Base-by-base conservation (phyloP, 2,329 filamentous ascomycete genomes). In the Colletotrichum lindemuthianum region DNA sequence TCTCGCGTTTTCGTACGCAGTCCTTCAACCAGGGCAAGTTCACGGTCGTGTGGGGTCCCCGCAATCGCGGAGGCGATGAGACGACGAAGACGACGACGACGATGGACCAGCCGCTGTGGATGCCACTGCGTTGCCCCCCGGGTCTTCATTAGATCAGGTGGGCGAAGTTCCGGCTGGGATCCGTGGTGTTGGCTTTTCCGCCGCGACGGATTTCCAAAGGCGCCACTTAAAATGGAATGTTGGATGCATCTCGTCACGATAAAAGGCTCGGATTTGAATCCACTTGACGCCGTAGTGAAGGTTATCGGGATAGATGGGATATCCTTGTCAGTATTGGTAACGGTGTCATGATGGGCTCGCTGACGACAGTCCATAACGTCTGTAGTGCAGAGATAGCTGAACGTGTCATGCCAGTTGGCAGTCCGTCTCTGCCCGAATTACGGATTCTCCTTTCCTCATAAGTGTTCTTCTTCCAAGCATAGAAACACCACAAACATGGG, bases 151-250 rank as follows among this genome's bases (percentile, higher is more conserved):
- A 45, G 10, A 16, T 10, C 1, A n/a, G 41, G n/a, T 10, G 43
- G 15, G 24, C 43, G 8, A 45, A 16, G 24, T 40, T 40, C 37
- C 9, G 37, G 37, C 37, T 40, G 9, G 8, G n/a, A 15, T 5
- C 8, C 41, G 8, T 40, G 40, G 52, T 55, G 44, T 55, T 41
- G 52, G 37, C 56, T 61, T 57, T 44, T 61, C 59, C 59, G 59
- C 51, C 45, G 16, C 24, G 59, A 61, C 59, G 59, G 59, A 61
- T 61, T 61, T 61, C 45, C 16, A 41, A 36, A 34, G 59, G 51
- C 16, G 16, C 59, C 53, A 58, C 52, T 51, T 51, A 40, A 50
- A 57, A 47, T 61, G 45, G 53, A 56, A 49, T 45, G 52, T 44
- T 57, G 52, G n/a, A 45, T 32, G 33, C 44, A 33, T 56, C 13